Evolutionary conservation across 495 filamentous ascomycete genomes (phyloP).

Genomic region (Talaromyces ruber): DNA sequence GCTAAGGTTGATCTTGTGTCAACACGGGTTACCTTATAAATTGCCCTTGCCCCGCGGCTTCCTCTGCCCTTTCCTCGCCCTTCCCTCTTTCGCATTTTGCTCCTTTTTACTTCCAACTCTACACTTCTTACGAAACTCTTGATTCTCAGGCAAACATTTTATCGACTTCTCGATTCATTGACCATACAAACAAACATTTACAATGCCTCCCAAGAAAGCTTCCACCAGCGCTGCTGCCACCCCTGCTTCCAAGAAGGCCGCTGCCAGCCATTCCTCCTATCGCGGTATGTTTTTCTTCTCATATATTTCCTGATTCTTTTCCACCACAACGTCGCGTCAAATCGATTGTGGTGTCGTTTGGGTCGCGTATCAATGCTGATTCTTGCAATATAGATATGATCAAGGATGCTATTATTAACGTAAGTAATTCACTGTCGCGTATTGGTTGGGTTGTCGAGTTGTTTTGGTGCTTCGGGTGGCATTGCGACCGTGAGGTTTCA

Average conservation of each 20-base stretch:
- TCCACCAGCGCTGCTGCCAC: slow-evolving; percentile 21
- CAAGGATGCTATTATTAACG: slow-evolving; percentile 58
- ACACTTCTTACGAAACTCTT: slow-evolving; percentile 6
- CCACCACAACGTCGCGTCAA: slow-evolving; percentile 33
- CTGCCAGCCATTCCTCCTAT: slow-evolving; percentile 48
- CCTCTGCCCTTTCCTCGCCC: slow-evolving; percentile 28
- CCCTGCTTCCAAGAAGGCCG: slow-evolving; percentile 32
- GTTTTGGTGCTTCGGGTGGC: slow-evolving; percentile 5
- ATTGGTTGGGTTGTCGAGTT: slow-evolving; percentile 17
- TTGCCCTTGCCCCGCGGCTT: slow-evolving; percentile 39
- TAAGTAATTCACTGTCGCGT: slow-evolving; percentile 43
- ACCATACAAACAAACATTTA: slow-evolving; percentile 9
- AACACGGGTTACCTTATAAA: slow-evolving; percentile 42
- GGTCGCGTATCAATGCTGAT: slow-evolving; percentile 44
- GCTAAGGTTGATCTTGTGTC: slow-evolving; percentile 32
- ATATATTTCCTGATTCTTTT: slow-evolving; percentile 29
- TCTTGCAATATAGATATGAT: slow-evolving; percentile 52
- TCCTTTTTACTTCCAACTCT: slow-evolving; percentile 18
- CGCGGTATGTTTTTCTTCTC: slow-evolving; percentile 39
- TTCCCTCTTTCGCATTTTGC: slow-evolving; percentile 15
- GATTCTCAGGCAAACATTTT: slow-evolving; percentile 2
- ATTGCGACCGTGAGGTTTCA: slow-evolving; percentile 6
- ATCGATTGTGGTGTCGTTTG: slow-evolving; percentile 13
- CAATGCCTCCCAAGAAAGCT: slow-evolving; percentile 50
- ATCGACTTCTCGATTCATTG: slow-evolving; percentile 6